phyloP scores from a whole-genome alignment of 768 basidiomycete species.

The Clitopilus hobsonii region DNA sequence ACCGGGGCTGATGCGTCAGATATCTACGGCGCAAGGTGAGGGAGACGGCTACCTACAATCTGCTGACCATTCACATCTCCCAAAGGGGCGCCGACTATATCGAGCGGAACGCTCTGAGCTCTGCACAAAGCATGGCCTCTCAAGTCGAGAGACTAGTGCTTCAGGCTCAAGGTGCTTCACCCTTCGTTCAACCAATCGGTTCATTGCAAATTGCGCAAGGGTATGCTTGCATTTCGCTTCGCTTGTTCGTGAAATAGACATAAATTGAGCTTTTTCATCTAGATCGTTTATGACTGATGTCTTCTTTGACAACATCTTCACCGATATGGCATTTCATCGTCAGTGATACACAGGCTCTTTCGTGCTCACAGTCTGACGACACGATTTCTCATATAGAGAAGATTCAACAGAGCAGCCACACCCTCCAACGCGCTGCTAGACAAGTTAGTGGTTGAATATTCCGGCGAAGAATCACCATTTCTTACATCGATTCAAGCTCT shows the following conservation, averaged over 20 bases:
- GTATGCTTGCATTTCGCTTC: constrained; percentile 14
- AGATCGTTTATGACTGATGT: constrained; percentile 35
- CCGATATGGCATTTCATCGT: constrained; percentile 40
- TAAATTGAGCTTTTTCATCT: neutral
- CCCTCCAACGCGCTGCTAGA: constrained; percentile 30
- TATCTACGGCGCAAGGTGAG: constrained; percentile 38
- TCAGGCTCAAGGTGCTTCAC: constrained; percentile 32
- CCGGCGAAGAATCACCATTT: no score
- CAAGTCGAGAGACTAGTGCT: constrained; percentile 30
- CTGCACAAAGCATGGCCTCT: constrained; percentile 27
- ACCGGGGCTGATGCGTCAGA: constrained; percentile 11
- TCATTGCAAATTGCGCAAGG: constrained; percentile 33
- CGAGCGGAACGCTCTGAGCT: constrained; percentile 34
- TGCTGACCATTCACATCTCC: neutral
- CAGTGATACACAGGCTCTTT: constrained; percentile 6
- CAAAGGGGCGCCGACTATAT: constrained; percentile 33
- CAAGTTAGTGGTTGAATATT: constrained; percentile 28
- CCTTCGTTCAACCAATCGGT: constrained; percentile 31
- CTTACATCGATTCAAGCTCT: no score
- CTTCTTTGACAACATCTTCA: constrained; percentile 38
- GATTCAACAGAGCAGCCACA: constrained; percentile 29
- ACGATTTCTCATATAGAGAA: constrained; percentile 23
- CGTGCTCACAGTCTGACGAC: neutral
- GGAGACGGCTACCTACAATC: constrained; percentile 16
- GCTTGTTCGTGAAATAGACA: neutral